Conservation (phyloP, 78 protist genomes). For the Cavenderia fasciculata region DNA sequence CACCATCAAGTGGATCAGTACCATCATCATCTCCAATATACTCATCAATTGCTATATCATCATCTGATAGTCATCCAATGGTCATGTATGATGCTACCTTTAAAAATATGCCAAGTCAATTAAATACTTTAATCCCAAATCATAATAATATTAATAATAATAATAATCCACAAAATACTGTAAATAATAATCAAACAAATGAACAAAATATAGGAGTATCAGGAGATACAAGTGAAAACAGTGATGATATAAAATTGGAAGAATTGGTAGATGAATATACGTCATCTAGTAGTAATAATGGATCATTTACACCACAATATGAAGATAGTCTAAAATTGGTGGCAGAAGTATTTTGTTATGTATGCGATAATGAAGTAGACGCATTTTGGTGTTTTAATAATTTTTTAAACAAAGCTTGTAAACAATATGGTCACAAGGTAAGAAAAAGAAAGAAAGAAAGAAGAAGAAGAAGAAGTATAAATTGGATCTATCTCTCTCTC, state of each 20-base stretch:
- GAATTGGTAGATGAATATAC: background rate
- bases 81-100: background rate
- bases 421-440: slow-evolving; percentile 74
- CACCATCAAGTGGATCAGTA: slow-evolving; percentile 2
- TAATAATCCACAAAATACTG: background rate
- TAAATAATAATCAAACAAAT: background rate
- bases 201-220: background rate
- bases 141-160: background rate
- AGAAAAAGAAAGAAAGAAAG: too few species aligned
- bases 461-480: too few species aligned
- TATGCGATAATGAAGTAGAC: slow-evolving; percentile 58
- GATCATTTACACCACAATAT: background rate
- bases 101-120: background rate
- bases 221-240: background rate
- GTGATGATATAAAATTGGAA: background rate
- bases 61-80: too few species aligned
- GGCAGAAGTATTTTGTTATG: slow-evolving; percentile 75
- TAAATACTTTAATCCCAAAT: background rate
- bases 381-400: slow-evolving; percentile 77
- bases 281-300: background rate
- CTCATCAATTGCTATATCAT: too few species aligned
- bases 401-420: slow-evolving; percentile 33
- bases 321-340: slow-evolving; percentile 51
- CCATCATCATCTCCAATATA: too few species aligned
- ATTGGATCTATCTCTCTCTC: too few species aligned